Evolutionary conservation across 1,139 yeast genomes (phyloP), one percentile per base, ranked within the genome.

Genomic region (Kurtzmaniella quercitrusa): DNA sequence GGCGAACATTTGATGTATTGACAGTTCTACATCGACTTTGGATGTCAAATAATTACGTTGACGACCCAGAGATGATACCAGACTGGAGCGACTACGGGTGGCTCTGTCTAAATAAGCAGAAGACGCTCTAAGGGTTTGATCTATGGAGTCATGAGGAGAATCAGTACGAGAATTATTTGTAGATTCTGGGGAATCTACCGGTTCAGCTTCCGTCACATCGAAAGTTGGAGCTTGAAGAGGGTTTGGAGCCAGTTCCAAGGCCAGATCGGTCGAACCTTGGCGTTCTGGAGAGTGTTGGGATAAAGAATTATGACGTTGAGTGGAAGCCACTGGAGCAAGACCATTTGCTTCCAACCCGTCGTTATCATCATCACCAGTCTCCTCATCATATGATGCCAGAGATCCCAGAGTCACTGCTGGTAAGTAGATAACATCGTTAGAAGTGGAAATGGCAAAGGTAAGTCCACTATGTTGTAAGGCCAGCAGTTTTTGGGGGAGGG

Each of bases 1-100:
- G 0, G 73, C 78, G 57, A 73, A 71, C 1, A 75, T 69, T 53
- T 71, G 77, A 5, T 77, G 77, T 15, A 73, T 71, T 2, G 75
- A 75, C 4, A 62, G 56, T 17, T 68, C 69, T 2, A 70, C 56
- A 49, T 73, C 77, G 19, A 73, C 66, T 41, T 66, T 66, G 12
- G 75, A 59, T 43, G 68, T 59, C 41, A 73, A 58, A 47, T 69
- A 72, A 50, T 68, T 70, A 3, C 76, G 75, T 6, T 72, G 63
- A 16, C 48, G 15, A n/a, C 16, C 53, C 54, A 68, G 63, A 6
- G 52, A 40, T n/a, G 43, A 39, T 46, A 57, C 49, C 39, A 43
- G 39, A n/a, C 29, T 36, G 14, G 38, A 36, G 27, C 21, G 38
- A 38, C 38, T 41, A 11, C 37, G 19, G 9, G 23, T 12, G 12